Evolutionary conservation across 768 basidiomycete species (phyloP).

Genomic region (Agrocybe praecox): DNA sequence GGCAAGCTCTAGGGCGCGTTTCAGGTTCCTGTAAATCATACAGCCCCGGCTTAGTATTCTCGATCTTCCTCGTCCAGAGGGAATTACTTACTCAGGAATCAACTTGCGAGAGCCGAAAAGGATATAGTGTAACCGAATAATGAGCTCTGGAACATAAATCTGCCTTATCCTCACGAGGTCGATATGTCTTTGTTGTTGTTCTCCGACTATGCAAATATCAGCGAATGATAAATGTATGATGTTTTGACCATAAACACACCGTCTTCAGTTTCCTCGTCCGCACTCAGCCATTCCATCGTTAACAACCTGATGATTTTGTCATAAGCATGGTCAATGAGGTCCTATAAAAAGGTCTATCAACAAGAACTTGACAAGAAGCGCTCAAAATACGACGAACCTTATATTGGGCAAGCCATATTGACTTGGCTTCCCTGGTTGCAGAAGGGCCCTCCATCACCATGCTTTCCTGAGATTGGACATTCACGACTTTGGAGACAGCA

Average conservation of each 20-base stretch:
- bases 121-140: constrained; percentile 80
- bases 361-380: neutral
- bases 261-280: constrained; percentile 46
- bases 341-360: constrained; percentile 30
- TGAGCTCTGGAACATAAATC: constrained; percentile 87
- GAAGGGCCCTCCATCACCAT: constrained; percentile 35
- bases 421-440: constrained; percentile 59
- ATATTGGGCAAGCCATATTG: constrained; percentile 68
- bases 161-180: constrained; percentile 85
- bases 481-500: constrained; percentile 59
- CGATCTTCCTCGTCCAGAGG: neutral
- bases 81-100: constrained; percentile 60
- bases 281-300: constrained; percentile 76
- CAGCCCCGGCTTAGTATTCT: neutral
- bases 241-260: constrained; percentile 31
- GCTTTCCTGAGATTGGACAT: constrained; percentile 56
- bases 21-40: constrained; percentile 62
- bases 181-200: constrained; percentile 43
- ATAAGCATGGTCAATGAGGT: constrained; percentile 62
- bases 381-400: constrained; percentile 39
- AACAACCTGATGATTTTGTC: constrained; percentile 71
- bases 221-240: neutral
- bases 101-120: constrained; percentile 64
- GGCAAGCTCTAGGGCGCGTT: constrained; percentile 73
- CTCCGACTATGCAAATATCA: neutral